Evolutionary conservation across 169 alveolate genomes (phyloP).

Genomic region (Plasmodium gaboni): DNA sequence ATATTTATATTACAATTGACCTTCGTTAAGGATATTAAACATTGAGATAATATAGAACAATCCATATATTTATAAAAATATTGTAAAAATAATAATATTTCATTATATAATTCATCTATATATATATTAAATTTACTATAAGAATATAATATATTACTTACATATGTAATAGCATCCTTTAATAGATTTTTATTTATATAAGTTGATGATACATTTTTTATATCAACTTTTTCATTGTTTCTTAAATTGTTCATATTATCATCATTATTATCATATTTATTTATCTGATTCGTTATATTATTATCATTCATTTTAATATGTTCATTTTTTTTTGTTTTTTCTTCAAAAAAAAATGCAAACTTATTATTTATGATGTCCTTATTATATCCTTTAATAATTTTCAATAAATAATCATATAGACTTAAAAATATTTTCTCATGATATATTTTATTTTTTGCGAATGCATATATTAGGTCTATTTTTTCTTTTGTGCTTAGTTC

Average conservation of each 20-base stretch:
- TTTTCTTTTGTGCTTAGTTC: not conserved
- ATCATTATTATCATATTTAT: not conserved
- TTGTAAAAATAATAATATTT: slow-evolving; percentile 56
- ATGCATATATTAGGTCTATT: slow-evolving; percentile 17
- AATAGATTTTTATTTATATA: not conserved
- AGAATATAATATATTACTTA: slow-evolving; percentile 29
- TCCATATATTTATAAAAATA: slow-evolving; percentile 33
- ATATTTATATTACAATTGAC: slow-evolving; percentile 41
- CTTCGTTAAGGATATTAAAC: slow-evolving; percentile 54
- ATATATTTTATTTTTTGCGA: slow-evolving; percentile 44
- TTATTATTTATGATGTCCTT: slow-evolving; percentile 13
- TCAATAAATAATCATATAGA: slow-evolving; percentile 14
- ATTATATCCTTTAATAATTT: slow-evolving; percentile 30
- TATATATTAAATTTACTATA: slow-evolving; percentile 64
- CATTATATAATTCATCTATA: slow-evolving; percentile 66
- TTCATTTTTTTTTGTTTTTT: not conserved
- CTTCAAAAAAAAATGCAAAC: not conserved
- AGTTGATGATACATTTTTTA: not conserved
- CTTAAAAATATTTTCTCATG: slow-evolving; percentile 53
- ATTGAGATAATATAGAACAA: slow-evolving; percentile 40
- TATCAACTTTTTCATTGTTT: not conserved
- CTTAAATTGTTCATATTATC: not conserved
- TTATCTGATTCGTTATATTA: not conserved
- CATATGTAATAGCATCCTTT: slow-evolving; percentile 24
- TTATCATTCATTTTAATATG: not conserved